Base-by-base conservation (phyloP, 257 asterid species). In the Solanum chiquidenum region DNA sequence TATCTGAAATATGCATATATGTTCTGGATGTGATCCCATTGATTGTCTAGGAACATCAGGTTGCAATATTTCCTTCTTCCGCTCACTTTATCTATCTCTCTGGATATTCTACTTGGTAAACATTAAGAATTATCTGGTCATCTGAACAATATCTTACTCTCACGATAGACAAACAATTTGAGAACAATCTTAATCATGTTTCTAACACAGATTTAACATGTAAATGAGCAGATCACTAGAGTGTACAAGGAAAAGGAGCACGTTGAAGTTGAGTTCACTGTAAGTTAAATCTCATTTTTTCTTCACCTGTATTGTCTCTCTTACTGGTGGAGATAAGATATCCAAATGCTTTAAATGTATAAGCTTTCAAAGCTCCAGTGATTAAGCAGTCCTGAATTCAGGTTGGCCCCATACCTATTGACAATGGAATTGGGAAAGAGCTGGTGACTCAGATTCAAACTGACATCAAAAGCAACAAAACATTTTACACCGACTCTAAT, bases 361-460 rank as follows among this genome's bases (percentile, higher is more conserved):
- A 86, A 37, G 29, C 86, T 49, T 49, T 46, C 69, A 82, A 49
- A 82, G 29, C 44, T 80, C 85, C 68, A 10, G 42, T 49, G 85
- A 29, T 82, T 55, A 58, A 60, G 23, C 71, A 85, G 46, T 88
- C 86, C 55, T 85, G 86, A 82, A 87, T 85, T 52, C 94, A 97
- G 99, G 95, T 97, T 86, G 99, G 99, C 80, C 99, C 99, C 52
- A 93, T 97, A 93, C 98, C 99, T 25, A 91, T 93, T 89, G 95
- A 95, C 73, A 96, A 95, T 90, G 94, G 94, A 85, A 85, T 91
- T 35, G 99, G 99, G 83, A 97, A 96, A 91, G 99, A 97, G 94
- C 84, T 96, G 84, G 94, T 95, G 85, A 87, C 98, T 73, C 92
- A 93, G 90, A 91, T 97, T 87, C 94, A 90, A 89, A 91, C 98